Base-by-base conservation (phyloP, 768 basidiomycete genomes). In the Sarcodon sp. region DNA sequence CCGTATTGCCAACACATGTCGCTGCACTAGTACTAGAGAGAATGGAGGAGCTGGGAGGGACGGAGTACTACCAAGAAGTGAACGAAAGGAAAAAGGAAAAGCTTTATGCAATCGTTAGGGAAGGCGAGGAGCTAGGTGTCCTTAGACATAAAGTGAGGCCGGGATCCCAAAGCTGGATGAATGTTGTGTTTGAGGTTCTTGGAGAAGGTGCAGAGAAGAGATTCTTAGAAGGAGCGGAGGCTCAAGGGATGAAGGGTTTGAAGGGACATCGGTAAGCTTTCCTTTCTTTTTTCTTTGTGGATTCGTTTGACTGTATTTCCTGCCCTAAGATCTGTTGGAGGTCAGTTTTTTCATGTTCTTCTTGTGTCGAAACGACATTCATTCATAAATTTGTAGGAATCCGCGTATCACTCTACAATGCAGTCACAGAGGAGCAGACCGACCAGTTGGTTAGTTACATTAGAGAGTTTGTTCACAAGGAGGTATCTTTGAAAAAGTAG, bases 151-250 rank as follows among this genome's bases (percentile, higher is more conserved):
- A 84, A 59, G 92, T 94, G 15, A 70, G 76, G 58, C 71, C 73
- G 49, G 83, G 78, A 5, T 79, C 81, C 43, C 75, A 84, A 50
- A 97, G 93, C 64, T 86, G 87, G 80, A 98, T 98, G 94, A 99
- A 99, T 61, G 72, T 89, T 12, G 87, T 89, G 0, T 98, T 97
- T 64, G 76, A 78, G 47, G 68, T 93, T 10, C 53, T 78, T 9
- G 85, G 80, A 0, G 81, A 87, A n/a, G 39, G 27, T 4, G 72
- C 70, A 16, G 71, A 96, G 62, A 76, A 77, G 56, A 64, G 68
- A 55, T 98, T 97, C 62, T 61, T 98, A 54, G 70, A 73, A n/a
- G 89, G 85, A 8, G 93, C 93, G 0, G 84, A 90, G 58, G 70
- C 68, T 55, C 69, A 63, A 50, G 88, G 87, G 0, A 80, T 98